Conservation (phyloP, 2,329 filamentous ascomycete species). For the Botryotinia calthae region DNA sequence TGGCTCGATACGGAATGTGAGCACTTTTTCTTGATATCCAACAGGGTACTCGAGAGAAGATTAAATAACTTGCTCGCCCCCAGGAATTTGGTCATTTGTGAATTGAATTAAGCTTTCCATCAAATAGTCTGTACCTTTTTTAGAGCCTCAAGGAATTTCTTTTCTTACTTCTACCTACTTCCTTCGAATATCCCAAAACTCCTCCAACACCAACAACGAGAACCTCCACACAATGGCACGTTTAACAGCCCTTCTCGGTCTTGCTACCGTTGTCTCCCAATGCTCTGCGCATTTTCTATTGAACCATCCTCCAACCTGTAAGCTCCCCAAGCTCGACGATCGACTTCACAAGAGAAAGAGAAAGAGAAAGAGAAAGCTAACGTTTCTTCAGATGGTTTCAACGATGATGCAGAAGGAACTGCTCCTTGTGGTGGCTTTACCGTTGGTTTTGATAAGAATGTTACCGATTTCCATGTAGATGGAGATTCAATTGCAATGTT, state of each 20-base stretch:
- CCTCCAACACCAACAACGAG: not conserved
- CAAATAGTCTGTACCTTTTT: not conserved
- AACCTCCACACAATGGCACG: slow-evolving; percentile 16
- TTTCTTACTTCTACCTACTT: not conserved
- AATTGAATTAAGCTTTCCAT: not conserved
- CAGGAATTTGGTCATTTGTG: not conserved
- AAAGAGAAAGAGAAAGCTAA: slow-evolving; percentile 6
- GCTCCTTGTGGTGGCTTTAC: slow-evolving; percentile 56
- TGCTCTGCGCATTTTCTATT: slow-evolving; percentile 56
- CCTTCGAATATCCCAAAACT: not conserved
- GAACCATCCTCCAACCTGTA: slow-evolving; percentile 44
- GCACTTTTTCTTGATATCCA: not conserved
- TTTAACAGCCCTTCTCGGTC: slow-evolving; percentile 16
- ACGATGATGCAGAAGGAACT: slow-evolving; percentile 46
- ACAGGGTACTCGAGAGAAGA: not conserved
- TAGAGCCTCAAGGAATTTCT: not conserved
- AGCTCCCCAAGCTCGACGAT: not conserved
- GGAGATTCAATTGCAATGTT: slow-evolving; percentile 50
- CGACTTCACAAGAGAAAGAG: not conserved
- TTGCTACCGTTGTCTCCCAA: slow-evolving; percentile 24
- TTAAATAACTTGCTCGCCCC: slow-evolving; percentile 16
- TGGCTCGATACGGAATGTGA: not conserved
- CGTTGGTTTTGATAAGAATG: slow-evolving; percentile 48
- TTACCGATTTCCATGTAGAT: slow-evolving; percentile 57
- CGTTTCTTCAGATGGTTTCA: slow-evolving; percentile 43